Evolutionary conservation across 2,329 filamentous ascomycete species (phyloP).

Genomic region (Monosporascus sp.): DNA sequence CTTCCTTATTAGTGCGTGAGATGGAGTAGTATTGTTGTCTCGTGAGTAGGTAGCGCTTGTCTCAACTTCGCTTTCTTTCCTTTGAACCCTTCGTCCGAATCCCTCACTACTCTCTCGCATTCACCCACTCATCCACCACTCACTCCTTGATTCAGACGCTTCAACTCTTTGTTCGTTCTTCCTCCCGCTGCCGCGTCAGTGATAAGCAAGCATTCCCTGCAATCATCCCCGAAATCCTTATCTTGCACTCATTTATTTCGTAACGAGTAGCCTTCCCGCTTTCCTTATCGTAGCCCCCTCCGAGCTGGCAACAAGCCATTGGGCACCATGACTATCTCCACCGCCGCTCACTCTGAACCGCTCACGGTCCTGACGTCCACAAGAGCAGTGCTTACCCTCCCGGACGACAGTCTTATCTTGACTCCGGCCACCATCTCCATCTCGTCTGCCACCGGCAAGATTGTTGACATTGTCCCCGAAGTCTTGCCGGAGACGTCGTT

Average conservation of each 20-base stretch:
- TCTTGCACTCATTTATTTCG: neutral
- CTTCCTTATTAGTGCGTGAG: neutral
- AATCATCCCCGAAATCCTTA: neutral
- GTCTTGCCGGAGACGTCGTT: conserved; percentile 74
- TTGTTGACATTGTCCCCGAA: conserved; percentile 66
- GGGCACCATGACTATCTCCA: conserved; percentile 17
- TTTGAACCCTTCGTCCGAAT: neutral
- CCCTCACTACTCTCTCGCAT: neutral
- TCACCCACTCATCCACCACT: neutral
- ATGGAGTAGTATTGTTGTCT: neutral
- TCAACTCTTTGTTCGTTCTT: conserved; percentile 4
- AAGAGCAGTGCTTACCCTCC: conserved; percentile 72
- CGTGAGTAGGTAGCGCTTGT: neutral
- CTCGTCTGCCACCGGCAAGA: conserved; percentile 76
- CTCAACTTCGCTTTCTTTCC: neutral
- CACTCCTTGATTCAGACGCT: neutral
- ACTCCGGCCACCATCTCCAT: conserved; percentile 80
- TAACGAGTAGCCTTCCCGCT: conserved; percentile 1
- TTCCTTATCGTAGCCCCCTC: conserved; percentile 1
- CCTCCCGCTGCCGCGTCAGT: conserved; percentile 1
- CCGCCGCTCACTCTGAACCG: conserved; percentile 24
- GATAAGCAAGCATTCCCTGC: neutral
- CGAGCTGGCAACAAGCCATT: neutral
- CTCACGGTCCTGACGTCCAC: conserved; percentile 78
- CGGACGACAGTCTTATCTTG: conserved; percentile 55